Base-by-base conservation (phyloP, 164 flowering plant species). In the Stephania japonica region DNA sequence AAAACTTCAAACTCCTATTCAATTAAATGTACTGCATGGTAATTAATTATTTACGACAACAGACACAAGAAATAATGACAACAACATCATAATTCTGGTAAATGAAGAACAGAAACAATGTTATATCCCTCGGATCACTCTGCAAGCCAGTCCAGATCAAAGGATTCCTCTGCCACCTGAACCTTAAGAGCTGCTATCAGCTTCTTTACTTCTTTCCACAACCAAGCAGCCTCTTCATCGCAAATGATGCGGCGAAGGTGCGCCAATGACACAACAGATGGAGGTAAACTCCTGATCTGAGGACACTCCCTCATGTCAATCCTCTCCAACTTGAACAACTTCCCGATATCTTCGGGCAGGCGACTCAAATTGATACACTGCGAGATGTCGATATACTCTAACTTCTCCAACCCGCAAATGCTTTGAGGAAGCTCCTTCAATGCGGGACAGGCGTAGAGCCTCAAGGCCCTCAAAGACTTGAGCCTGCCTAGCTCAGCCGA, bases 301-400 rank as follows among this genome's bases (percentile, higher is more conserved):
- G 81, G 75, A 65, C 97, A 92, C 71, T 88, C 92, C 70, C 92
- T 84, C 95, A 92, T 90, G 79, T 90, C 92, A 6, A 92, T 87
- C 85, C 89, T 90, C 79, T 90, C 90, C 75, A 92, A 77, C 32
- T 80, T 82, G 7, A 6, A 42, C 41, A 90, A 71, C 24, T 75
- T 66, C 13, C 87, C 90, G 16, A 90, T 79, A 21, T 72, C 76
- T 8, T 87, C 85, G n/a, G 95, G 95, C 42, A 92, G 92, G 73
- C 80, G 67, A n/a, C 72, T 42, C 77, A 92, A 74, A 49, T 78
- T 86, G 6, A 89, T 83, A 77, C 97, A 92, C 67, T 87, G 87
- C 10, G 95, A 87, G 19, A 92, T 81, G 80, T 92, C 90, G 0
- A 92, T 81, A 73, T 85, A 89, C 71, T 85, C 82, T 75, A 92